Conservation (phyloP, 257 asterid genomes). For the Plantago ovata region DNA sequence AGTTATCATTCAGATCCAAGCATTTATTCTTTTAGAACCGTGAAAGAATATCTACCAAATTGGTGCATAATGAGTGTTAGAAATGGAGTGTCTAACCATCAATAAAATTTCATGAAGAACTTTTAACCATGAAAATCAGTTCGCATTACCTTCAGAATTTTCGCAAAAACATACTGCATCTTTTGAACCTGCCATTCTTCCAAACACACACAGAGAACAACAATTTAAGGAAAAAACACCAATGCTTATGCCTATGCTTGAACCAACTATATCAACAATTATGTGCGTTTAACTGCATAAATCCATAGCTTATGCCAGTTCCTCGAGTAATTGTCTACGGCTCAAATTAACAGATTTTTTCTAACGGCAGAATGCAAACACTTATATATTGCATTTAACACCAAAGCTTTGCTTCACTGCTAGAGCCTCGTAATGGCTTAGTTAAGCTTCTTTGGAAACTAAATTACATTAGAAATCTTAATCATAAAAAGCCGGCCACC, state of each 20-base stretch:
- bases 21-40: conserved; percentile 15
- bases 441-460: neutral
- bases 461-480: neutral
- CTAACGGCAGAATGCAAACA: too few relatives aligned
- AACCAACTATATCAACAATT: neutral
- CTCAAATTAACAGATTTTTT: too few relatives aligned
- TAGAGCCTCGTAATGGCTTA: too few relatives aligned
- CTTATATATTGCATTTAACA: too few relatives aligned
- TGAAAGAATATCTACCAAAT: too few relatives aligned
- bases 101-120: neutral
- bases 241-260: neutral
- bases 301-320: neutral
- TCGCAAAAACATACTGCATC: neutral
- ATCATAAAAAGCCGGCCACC: neutral
- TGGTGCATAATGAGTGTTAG: neutral
- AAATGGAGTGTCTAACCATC: conserved; percentile 2
- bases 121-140: neutral
- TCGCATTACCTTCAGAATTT: neutral
- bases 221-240: neutral
- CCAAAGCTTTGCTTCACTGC: too few relatives aligned
- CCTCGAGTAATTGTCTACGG: too few relatives aligned
- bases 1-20: conserved; percentile 5
- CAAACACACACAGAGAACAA: too few relatives aligned
- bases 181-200: neutral
- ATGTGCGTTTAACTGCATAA: neutral